A percentile compares a stretch with the other conserved stretches of the same genome.
phyloP scores from a whole-genome alignment of 345 rosid genomes.

The Linum lewisii region DNA sequence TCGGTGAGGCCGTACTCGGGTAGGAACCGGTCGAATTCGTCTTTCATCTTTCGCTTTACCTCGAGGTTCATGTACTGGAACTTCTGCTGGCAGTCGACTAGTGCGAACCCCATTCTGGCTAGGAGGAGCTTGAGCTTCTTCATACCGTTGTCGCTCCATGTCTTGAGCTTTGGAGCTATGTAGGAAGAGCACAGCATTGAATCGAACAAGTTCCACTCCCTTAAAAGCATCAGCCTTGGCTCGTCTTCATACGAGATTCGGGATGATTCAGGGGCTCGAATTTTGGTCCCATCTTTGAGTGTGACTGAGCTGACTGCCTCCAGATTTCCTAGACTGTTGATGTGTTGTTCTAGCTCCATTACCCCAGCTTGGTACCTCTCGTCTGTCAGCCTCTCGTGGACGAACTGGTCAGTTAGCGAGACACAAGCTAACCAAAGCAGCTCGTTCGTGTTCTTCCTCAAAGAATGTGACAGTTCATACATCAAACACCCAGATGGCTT shows the following conservation, averaged over 20 bases:
- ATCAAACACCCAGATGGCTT: slow-evolving; percentile 84
- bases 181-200: slow-evolving; percentile 90
- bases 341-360: slow-evolving; percentile 96
- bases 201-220: slow-evolving; percentile 94
- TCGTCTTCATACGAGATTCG: slow-evolving; percentile 90
- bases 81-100: slow-evolving; percentile 90
- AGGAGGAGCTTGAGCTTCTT: slow-evolving; percentile 94
- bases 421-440: slow-evolving; percentile 95
- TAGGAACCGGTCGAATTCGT: slow-evolving; percentile 71
- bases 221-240: slow-evolving; percentile 76
- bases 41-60: slow-evolving; percentile 80
- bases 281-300: slow-evolving; percentile 80
- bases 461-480: slow-evolving; percentile 64
- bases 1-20: slow-evolving; percentile 88
- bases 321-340: slow-evolving; percentile 68
- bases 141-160: slow-evolving; percentile 94
- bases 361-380: slow-evolving; percentile 95
- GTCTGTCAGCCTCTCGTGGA: slow-evolving; percentile 84
- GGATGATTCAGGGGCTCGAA: slow-evolving; percentile 77
- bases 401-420: slow-evolving; percentile 87
- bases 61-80: slow-evolving; percentile 89
- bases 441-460: slow-evolving; percentile 87
- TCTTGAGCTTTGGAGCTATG: slow-evolving; percentile 77
- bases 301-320: slow-evolving; percentile 72
- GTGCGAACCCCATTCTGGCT: slow-evolving; percentile 93